Base-by-base conservation (phyloP, 179 eudicot species). In the Silene coronaria region DNA sequence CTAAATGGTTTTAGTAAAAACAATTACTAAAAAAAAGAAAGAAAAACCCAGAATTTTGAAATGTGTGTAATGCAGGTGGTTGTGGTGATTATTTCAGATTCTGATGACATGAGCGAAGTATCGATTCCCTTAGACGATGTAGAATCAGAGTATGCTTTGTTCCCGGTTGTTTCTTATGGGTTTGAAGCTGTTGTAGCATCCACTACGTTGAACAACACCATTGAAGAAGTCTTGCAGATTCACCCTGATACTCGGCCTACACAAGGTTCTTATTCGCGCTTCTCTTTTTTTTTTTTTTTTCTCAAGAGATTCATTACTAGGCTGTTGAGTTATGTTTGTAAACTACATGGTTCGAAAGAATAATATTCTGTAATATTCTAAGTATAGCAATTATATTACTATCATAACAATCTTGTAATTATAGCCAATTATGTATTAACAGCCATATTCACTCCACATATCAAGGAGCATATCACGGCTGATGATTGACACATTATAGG, bases 101-200 rank as follows among this genome's bases (percentile, higher is more conserved):
- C 2, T 32, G 75, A n/a, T n/a, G n/a, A n/a, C n/a, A n/a, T n/a
- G n/a, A n/a, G n/a, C n/a, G 23, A 34, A 16, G 12, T 13, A 3
- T 51, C 74, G 6, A 11, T 55, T 28, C 11, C 14, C 0, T 19
- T 72, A 34, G 2, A 58, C 1, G 34, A 72, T 72, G 30, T 72
- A 14, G 1, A 72, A 6, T 17, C n/a, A 0, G 55, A 32, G 55
- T 34, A 58, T 5, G 45, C 4, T 32, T 34, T n/a, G 6, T 59
- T 72, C 55, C 75, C 55, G 5, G 32, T 22, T 59, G 75, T 72
- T n/a, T 58, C 11, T 32, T 72, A 36, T 11, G 75, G 67, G 6
- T 59, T 72, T 72, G 53, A 59, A 45, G 75, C 67, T 32, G 67
- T 59, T 34, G 59, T 72, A 58, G 30, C 55, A 30, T n/a, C 66